These are phyloP conservation scores for Leccinum subtestaceum DNA, from an alignment of 768 basidiomycete species.

Conservation along the genomic window DNA sequence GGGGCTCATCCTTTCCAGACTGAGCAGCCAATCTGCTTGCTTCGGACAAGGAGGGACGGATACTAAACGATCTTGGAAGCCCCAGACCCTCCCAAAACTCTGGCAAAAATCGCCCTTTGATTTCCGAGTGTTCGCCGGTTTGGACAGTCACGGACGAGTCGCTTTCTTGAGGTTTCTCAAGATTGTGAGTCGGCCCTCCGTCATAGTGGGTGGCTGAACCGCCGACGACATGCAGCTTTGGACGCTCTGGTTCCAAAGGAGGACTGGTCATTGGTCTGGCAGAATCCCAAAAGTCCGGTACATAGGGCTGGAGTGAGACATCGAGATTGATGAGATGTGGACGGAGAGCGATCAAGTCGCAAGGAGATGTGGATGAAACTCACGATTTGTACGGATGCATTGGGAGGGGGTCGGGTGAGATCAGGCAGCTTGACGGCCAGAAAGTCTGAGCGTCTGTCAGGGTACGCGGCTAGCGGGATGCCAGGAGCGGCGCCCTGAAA, in stretches of 20 bases:
- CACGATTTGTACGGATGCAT: conserved; percentile 57
- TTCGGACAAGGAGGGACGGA: conserved; percentile 16
- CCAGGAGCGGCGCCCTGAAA: conserved; percentile 39
- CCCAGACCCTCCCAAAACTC: conserved; percentile 39
- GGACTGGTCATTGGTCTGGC: conserved; percentile 35
- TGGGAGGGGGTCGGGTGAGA: conserved; percentile 41
- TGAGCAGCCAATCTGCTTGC: conserved; percentile 11
- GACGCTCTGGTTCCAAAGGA: conserved; percentile 29
- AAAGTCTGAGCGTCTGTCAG: conserved; percentile 29
- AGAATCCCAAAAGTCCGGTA: conserved; percentile 59
- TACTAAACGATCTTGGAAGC: conserved; percentile 33
- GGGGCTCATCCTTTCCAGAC: conserved; percentile 15
- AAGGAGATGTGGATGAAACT: conserved; percentile 23
- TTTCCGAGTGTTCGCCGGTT: conserved; percentile 14
- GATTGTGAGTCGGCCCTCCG: conserved; percentile 46
- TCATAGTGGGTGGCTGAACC: conserved; percentile 45
- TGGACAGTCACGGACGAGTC: conserved; percentile 3
- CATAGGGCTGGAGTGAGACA: conserved; percentile 46
- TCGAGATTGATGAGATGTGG: conserved; percentile 5
- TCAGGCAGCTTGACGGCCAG: conserved; percentile 59
- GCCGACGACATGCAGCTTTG: conserved; percentile 52
- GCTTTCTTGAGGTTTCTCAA: conserved; percentile 27
- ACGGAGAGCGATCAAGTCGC: conserved; percentile 2
- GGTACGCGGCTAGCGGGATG: conserved; percentile 38
- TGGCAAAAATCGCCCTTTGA: conserved; percentile 24